A percentile compares a stretch with the other conserved stretches of the same genome.
phyloP scores from a whole-genome alignment of 2,329 filamentous ascomycete genomes.

The Fusarium dlaminii region DNA sequence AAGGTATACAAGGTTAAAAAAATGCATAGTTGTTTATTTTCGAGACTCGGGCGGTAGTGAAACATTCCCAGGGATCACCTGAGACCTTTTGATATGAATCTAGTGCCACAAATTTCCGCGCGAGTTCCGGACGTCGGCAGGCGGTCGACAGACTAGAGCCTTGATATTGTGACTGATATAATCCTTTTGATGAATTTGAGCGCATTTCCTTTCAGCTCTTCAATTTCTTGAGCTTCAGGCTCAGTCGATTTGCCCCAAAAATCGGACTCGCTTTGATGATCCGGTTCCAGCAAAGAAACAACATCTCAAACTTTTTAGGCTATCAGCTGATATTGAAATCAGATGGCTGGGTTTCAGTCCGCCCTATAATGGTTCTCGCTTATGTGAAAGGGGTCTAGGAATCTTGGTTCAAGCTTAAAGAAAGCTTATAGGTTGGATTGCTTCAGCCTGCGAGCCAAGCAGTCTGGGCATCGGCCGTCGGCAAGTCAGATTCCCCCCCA shows the following conservation, averaged over 20 bases:
- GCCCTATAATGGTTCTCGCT: neutral
- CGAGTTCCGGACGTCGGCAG: neutral
- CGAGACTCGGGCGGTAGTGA: neutral
- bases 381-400: neutral
- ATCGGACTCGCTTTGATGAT: neutral
- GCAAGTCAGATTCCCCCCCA: neutral
- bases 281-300: neutral
- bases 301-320: neutral
- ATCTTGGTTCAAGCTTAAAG: neutral
- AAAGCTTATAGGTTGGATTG: constrained; percentile 2
- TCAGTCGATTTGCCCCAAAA: neutral
- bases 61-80: constrained; percentile 1
- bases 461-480: constrained; percentile 22
- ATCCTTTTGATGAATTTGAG: neutral
- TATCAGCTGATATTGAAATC: neutral
- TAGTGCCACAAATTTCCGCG: neutral
- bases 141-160: neutral
- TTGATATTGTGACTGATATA: neutral
- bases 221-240: too few relatives aligned
- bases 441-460: neutral
- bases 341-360: neutral
- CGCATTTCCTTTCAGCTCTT: neutral
- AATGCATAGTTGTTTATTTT: constrained; percentile 21
- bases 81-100: neutral
- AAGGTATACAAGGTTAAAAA: constrained; percentile 26